phyloP scores from a whole-genome alignment of 164 flowering plant genomes.

The Sextonia rubra region DNA sequence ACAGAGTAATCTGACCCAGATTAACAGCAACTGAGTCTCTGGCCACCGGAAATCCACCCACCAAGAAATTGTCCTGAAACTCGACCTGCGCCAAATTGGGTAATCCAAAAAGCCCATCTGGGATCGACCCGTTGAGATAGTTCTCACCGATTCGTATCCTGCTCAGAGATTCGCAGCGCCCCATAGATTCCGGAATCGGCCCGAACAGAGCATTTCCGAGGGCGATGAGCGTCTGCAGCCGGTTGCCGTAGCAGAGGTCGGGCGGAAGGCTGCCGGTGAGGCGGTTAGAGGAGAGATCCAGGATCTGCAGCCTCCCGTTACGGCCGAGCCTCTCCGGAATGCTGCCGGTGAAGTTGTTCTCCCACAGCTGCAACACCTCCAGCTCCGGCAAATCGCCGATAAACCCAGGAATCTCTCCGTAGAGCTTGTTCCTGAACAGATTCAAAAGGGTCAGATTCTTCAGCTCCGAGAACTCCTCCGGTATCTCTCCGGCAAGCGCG shows the following conservation, averaged over 20 bases:
- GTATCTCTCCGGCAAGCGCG: constrained; percentile 70
- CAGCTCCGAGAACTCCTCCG: constrained; percentile 47
- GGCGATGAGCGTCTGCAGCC: constrained; percentile 68
- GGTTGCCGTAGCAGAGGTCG: constrained; percentile 57
- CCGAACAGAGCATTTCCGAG: constrained; percentile 78
- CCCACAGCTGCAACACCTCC: constrained; percentile 94
- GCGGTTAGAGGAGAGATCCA: constrained; percentile 84
- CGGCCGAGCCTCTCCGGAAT: constrained; percentile 67
- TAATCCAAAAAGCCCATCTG: constrained; percentile 62
- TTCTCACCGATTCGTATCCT: constrained; percentile 89
- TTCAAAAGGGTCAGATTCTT: constrained; percentile 77
- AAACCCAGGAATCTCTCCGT: constrained; percentile 81
- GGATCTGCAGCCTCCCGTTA: constrained; percentile 51
- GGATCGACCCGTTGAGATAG: constrained; percentile 83
- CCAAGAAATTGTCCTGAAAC: constrained; percentile 68
- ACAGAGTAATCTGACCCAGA: constrained; percentile 79
- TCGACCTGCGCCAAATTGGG: constrained; percentile 76
- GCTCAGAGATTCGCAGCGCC: constrained; percentile 58
- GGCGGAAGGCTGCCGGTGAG: constrained; percentile 79
- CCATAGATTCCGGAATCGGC: constrained; percentile 76
- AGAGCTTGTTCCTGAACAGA: constrained; percentile 77
- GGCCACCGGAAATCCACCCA: constrained; percentile 63
- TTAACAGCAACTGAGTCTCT: constrained; percentile 26
- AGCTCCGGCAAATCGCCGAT: constrained; percentile 72
- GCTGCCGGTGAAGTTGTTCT: constrained; percentile 84